These are phyloP conservation scores for Metschnikowia chrysomelidarum DNA, from an alignment of 805 yeast species.

Conservation along the genomic window DNA sequence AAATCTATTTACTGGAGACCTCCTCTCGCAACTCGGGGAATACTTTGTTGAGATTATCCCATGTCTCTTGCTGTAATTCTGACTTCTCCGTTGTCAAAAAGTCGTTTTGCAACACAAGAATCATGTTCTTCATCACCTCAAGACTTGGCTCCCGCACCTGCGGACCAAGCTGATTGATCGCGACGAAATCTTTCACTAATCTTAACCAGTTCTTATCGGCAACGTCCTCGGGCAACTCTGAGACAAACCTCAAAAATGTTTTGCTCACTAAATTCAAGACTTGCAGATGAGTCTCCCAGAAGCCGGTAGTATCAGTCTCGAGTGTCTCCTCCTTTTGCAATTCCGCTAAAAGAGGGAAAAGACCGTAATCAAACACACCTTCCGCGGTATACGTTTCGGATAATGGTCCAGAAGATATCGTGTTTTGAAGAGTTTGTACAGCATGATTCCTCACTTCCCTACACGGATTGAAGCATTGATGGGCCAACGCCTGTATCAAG, in stretches of 20 bases:
- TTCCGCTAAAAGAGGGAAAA: slow-evolving; percentile 70
- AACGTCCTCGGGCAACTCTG: slow-evolving; percentile 24
- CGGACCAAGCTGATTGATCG: slow-evolving; percentile 24
- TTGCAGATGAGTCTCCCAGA: slow-evolving; percentile 63
- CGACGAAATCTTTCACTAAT: slow-evolving; percentile 32
- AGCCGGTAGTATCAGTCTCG: slow-evolving; percentile 59
- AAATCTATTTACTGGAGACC: slow-evolving; percentile 6
- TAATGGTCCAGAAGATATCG: slow-evolving; percentile 42
- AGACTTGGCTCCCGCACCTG: slow-evolving; percentile 31
- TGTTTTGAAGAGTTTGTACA: slow-evolving; percentile 54
- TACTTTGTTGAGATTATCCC: slow-evolving; percentile 29
- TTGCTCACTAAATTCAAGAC: slow-evolving; percentile 68
- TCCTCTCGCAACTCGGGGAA: slow-evolving; percentile 27
- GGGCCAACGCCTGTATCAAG: slow-evolving; percentile 77
- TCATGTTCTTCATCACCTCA: slow-evolving; percentile 42
- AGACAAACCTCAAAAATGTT: slow-evolving; percentile 29
- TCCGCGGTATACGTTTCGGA: slow-evolving; percentile 43
- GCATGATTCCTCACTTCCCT: slow-evolving; percentile 71
- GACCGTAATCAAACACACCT: slow-evolving; percentile 67
- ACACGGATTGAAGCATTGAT: slow-evolving; percentile 88
- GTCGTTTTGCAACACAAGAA: slow-evolving; percentile 35
- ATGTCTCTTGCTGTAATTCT: slow-evolving; percentile 32
- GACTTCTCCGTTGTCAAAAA: slow-evolving; percentile 22
- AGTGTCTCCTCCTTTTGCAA: slow-evolving; percentile 61
- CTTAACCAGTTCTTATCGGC: slow-evolving; percentile 33